Percentiles rank a stretch among this genome's conserved stretches.
Evolutionary conservation across 1,284 basidiomycete species (phyloP).

Genomic region (Porogramme epimiltina): DNA sequence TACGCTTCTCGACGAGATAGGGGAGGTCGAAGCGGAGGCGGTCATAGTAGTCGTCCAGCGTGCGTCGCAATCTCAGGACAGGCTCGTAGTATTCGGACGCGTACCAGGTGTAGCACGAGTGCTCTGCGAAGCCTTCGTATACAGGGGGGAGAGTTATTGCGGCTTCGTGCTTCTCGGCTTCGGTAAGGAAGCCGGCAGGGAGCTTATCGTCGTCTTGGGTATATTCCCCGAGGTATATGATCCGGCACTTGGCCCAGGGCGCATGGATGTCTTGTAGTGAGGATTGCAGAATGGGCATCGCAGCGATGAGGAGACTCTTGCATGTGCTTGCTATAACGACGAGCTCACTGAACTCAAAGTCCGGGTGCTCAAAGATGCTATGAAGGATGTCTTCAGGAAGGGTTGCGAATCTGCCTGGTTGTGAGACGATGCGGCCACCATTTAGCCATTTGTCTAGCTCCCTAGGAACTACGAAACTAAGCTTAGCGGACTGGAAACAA

Average conservation of each 20-base stretch:
- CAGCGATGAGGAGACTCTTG: slow-evolving; percentile 8
- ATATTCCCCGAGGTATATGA: slow-evolving; percentile 8
- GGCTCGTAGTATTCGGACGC: not conserved
- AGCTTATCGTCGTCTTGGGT: slow-evolving; percentile 1
- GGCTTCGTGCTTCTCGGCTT: slow-evolving; percentile 3
- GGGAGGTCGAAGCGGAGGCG: not conserved
- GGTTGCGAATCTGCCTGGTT: slow-evolving; percentile 3
- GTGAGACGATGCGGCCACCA: not conserved
- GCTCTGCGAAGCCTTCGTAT: not conserved
- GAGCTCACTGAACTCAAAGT: not conserved
- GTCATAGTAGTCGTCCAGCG: not conserved
- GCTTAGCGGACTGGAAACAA: no score
- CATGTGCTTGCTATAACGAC: slow-evolving; percentile 9
- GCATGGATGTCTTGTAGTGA: slow-evolving; percentile 4
- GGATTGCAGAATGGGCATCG: slow-evolving; percentile 3
- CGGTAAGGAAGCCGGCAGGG: slow-evolving; percentile 1
- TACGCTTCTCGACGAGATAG: no score
- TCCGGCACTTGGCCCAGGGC: slow-evolving; percentile 5
- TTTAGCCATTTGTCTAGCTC: slow-evolving; percentile 3
- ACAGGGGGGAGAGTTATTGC: not conserved
- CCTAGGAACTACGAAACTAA: not conserved
- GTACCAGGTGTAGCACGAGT: not conserved
- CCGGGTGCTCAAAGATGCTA: slow-evolving; percentile 1
- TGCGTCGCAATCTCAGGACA: no score
- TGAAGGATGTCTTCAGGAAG: slow-evolving; percentile 6